These are phyloP conservation scores for Fusarium humuli DNA, from an alignment of 2,329 filamentous ascomycete genomes.

Conservation along the genomic window DNA sequence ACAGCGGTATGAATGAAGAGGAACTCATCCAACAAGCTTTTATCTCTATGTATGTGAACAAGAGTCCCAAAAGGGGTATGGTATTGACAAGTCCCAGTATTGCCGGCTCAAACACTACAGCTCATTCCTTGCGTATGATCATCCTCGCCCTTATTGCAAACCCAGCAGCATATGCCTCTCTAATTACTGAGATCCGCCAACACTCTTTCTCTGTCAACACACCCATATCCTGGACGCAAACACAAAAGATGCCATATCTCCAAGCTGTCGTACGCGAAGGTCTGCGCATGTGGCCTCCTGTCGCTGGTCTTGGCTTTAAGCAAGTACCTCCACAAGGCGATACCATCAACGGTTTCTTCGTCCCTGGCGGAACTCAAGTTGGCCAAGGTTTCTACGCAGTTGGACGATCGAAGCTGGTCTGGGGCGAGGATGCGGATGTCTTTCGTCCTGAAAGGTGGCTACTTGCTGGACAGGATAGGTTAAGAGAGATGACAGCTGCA, in stretches of 20 bases:
- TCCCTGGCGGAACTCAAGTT: conserved; percentile 64
- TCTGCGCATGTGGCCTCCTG: conserved; percentile 66
- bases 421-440: conserved; percentile 63
- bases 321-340: conserved; percentile 64
- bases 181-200: conserved; percentile 61
- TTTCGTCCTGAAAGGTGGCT: conserved; percentile 69
- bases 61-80: fast-evolving
- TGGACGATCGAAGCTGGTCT: conserved; percentile 60
- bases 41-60: conserved; percentile 51
- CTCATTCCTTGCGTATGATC: conserved; percentile 63
- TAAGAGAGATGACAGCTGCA: conserved; percentile 52
- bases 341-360: conserved; percentile 61
- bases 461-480: conserved; percentile 48
- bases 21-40: conserved; percentile 56
- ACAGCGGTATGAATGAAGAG: conserved; percentile 51
- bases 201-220: conserved; percentile 49
- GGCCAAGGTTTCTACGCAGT: conserved; percentile 68
- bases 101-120: conserved; percentile 71
- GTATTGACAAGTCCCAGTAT: conserved; percentile 53
- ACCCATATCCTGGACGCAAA: conserved; percentile 59
- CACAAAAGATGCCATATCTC: conserved; percentile 63
- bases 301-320: conserved; percentile 65
- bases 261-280: conserved; percentile 68
- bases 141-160: conserved; percentile 64
- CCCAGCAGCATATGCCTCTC: conserved; percentile 53